Evolutionary conservation across 2,329 filamentous ascomycete genomes (phyloP).

Genomic region (Cordyceps militaris): DNA sequence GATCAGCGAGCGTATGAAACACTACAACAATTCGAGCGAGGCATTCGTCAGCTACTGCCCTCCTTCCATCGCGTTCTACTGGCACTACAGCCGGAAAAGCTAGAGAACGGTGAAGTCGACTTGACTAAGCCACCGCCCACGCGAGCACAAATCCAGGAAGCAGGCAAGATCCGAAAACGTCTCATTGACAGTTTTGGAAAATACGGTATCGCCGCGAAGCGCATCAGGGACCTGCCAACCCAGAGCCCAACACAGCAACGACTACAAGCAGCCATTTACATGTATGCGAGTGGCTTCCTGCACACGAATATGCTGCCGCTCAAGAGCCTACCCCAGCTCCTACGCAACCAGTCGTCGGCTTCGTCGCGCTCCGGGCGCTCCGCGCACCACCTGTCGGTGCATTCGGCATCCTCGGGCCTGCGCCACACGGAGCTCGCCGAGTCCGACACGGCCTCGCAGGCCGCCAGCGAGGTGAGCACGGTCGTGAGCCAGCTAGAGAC

Average conservation of each 20-base stretch:
- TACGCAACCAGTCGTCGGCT: conserved; percentile 41
- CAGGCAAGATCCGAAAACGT: conserved; percentile 80
- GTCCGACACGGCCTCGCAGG: conserved; percentile 39
- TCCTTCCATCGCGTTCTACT: conserved; percentile 73
- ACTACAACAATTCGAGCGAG: conserved; percentile 77
- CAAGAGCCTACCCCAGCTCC: conserved; percentile 63
- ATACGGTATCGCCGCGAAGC: conserved; percentile 73
- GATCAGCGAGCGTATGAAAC: conserved; percentile 79
- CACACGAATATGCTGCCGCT: conserved; percentile 88
- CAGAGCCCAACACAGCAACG: conserved; percentile 63
- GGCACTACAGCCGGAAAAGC: conserved; percentile 54
- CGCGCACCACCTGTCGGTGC: conserved; percentile 26
- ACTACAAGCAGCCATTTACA: conserved; percentile 75
- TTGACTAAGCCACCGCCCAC: conserved; percentile 39
- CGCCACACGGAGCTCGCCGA: conserved; percentile 41
- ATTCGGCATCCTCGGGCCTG: conserved; percentile 31
- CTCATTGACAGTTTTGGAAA: conserved; percentile 85
- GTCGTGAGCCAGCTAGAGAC: conserved; percentile 58
- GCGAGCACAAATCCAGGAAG: conserved; percentile 69
- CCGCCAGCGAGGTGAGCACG: conserved; percentile 45
- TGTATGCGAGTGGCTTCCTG: conserved; percentile 73
- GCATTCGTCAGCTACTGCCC: conserved; percentile 74
- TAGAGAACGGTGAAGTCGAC: conserved; percentile 31
- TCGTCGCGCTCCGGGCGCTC: conserved; percentile 21
- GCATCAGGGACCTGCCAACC: conserved; percentile 72